Conservation (phyloP, 2,329 filamentous ascomycete species). For the Aspergillus viridinutans region DNA sequence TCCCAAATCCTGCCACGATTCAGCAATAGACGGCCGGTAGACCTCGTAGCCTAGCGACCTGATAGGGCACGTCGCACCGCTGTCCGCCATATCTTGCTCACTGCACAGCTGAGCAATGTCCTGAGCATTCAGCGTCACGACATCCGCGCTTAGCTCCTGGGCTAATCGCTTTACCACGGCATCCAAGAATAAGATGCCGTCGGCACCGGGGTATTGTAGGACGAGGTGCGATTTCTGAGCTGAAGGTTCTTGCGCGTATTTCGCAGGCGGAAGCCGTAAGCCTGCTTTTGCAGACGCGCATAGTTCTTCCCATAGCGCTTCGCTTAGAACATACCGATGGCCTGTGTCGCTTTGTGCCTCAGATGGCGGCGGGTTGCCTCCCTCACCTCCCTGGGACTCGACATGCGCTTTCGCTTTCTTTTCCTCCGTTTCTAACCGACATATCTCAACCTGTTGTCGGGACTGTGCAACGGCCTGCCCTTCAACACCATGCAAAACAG, state of each 20-base stretch:
- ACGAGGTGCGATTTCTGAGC: slow-evolving; percentile 54
- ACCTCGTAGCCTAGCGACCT: slow-evolving; percentile 53
- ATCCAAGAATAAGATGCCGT: slow-evolving; percentile 54
- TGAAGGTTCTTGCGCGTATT: slow-evolving; percentile 45
- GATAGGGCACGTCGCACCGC: slow-evolving; percentile 31
- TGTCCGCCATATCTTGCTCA: slow-evolving; percentile 39
- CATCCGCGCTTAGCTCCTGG: slow-evolving; percentile 47
- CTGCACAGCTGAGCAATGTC: slow-evolving; percentile 44
- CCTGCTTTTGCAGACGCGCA: slow-evolving; percentile 49
- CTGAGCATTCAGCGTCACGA: slow-evolving; percentile 43
- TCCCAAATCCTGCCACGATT: slow-evolving; percentile 34
- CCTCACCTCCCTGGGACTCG: slow-evolving; percentile 22
- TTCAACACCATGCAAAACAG: slow-evolving; percentile 20
- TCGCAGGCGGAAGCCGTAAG: slow-evolving; percentile 39
- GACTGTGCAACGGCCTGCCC: slow-evolving; percentile 8
- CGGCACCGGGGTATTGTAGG: slow-evolving; percentile 56
- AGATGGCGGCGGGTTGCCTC: slow-evolving; percentile 18
- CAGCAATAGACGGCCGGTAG: slow-evolving; percentile 36
- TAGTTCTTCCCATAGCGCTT: slow-evolving; percentile 47
- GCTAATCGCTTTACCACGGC: slow-evolving; percentile 62
- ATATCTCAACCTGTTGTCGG: slow-evolving; percentile 25
- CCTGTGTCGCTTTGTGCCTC: slow-evolving; percentile 14
- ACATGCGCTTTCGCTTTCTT: slow-evolving; percentile 10
- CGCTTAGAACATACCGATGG: slow-evolving; percentile 37
- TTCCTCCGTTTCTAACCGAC: slow-evolving; percentile 14